A percentile compares a stretch with the other conserved stretches of the same genome.
These are phyloP conservation scores for Trichoderma orchidacearum DNA, from an alignment of 495 filamentous ascomycete species.

Conservation along the genomic window DNA sequence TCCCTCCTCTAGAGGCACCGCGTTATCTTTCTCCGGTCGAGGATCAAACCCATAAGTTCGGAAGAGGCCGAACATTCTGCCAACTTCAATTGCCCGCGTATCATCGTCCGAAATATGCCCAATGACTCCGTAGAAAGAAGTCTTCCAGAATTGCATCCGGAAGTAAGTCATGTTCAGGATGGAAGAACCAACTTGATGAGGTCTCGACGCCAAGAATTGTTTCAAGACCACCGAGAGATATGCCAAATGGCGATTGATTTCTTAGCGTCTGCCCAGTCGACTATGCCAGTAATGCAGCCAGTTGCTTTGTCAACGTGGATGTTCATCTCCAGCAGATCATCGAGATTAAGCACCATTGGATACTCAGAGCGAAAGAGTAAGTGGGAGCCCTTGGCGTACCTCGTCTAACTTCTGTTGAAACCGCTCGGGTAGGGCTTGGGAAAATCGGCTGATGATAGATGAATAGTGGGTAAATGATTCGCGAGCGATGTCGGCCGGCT, in stretches of 20 bases:
- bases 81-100: constrained; percentile 10
- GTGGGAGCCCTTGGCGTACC: constrained; percentile 14
- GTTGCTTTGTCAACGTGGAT: constrained; percentile 23
- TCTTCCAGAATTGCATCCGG: constrained; percentile 8
- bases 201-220: constrained; percentile 22
- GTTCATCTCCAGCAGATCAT: constrained; percentile 32
- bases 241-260: constrained; percentile 31
- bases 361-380: constrained; percentile 11
- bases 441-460: constrained; percentile 5
- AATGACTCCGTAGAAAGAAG: constrained; percentile 8
- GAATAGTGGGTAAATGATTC: constrained; percentile 6
- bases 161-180: constrained; percentile 6
- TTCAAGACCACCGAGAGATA: constrained; percentile 26
- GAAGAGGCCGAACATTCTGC: constrained; percentile 9
- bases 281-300: constrained; percentile 26
- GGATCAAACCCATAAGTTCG: constrained; percentile 6
- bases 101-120: constrained; percentile 8
- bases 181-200: constrained; percentile 7
- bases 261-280: constrained; percentile 33
- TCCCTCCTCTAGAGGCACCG: constrained; percentile 4
- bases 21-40: not conserved
- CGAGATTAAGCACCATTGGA: constrained; percentile 26
- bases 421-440: not conserved
- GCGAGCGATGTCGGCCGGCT: constrained; percentile 5
- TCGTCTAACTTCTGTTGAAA: constrained; percentile 3